Percentiles rank a stretch among this genome's conserved stretches.
These are phyloP conservation scores for Moesziomyces parantarcticus DNA, from an alignment of 1,284 basidiomycete genomes.

Conservation along the genomic window DNA sequence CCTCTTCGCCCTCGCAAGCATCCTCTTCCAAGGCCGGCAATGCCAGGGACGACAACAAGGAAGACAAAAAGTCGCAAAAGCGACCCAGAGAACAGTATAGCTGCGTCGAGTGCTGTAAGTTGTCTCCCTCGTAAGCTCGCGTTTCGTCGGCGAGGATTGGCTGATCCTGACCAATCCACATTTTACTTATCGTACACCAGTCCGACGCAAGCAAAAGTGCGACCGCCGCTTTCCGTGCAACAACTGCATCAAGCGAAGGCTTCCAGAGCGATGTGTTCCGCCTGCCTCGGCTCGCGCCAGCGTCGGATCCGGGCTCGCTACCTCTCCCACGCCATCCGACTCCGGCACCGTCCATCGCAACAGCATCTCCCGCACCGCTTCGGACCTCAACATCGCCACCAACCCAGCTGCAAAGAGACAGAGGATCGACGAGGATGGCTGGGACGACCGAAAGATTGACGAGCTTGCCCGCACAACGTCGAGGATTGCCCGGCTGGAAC, in stretches of 20 bases:
- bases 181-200: conserved; percentile 1
- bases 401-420: conserved; percentile 17
- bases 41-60: conserved; percentile 14
- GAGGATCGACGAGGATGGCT: conserved; percentile 24
- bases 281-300: conserved; percentile 30
- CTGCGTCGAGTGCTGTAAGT: conserved; percentile 52
- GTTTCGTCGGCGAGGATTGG: neutral
- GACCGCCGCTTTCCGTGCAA: conserved; percentile 53
- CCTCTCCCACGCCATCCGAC: conserved; percentile 30
- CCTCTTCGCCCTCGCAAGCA: conserved; percentile 7
- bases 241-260: conserved; percentile 51
- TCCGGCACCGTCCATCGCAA: conserved; percentile 17
- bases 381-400: conserved; percentile 18
- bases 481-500: conserved; percentile 36
- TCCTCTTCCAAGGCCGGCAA: conserved; percentile 6
- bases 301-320: neutral
- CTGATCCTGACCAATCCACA: neutral
- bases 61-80: conserved; percentile 38
- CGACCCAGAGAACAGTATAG: conserved; percentile 50
- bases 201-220: conserved; percentile 54
- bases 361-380: conserved; percentile 28
- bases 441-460: conserved; percentile 45
- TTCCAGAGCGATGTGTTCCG: conserved; percentile 47
- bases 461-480: conserved; percentile 43
- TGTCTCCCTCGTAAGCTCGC: neutral